Evolutionary conservation across 2,329 filamentous ascomycete genomes (phyloP).

Genomic region (Alternaria longipes): DNA sequence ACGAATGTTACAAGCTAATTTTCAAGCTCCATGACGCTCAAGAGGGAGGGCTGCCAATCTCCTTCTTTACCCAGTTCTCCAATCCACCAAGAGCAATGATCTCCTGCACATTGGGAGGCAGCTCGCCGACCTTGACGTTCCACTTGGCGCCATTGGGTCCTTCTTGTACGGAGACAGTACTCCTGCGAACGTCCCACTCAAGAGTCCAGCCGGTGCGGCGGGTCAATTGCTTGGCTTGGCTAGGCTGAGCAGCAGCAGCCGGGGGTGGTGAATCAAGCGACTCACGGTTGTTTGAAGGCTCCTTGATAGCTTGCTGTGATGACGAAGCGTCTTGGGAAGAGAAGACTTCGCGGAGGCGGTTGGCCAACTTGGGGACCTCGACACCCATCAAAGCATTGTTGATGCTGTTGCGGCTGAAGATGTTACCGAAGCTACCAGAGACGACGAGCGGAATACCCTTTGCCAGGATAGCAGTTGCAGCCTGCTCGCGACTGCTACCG

Average conservation of each 20-base stretch:
- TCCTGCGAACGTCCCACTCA: slow-evolving; percentile 79
- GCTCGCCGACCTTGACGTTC: slow-evolving; percentile 82
- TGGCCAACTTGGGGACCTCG: slow-evolving; percentile 73
- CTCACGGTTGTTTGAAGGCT: slow-evolving; percentile 62
- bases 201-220: slow-evolving; percentile 84
- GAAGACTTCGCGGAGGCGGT: slow-evolving; percentile 72
- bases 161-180: slow-evolving; percentile 75
- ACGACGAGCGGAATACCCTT: slow-evolving; percentile 83
- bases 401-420: slow-evolving; percentile 80
- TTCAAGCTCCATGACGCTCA: background rate
- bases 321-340: slow-evolving; percentile 36
- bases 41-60: slow-evolving; percentile 60
- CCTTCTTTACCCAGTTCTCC: slow-evolving; percentile 82
- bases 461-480: slow-evolving; percentile 85
- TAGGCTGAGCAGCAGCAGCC: slow-evolving; percentile 45
- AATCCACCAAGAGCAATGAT: slow-evolving; percentile 70
- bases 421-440: slow-evolving; percentile 82
- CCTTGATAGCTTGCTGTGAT: slow-evolving; percentile 55
- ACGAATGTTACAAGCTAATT: slow-evolving; percentile 8
- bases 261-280: slow-evolving; percentile 60
- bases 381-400: slow-evolving; percentile 80
- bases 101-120: slow-evolving; percentile 84
- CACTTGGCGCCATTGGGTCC: slow-evolving; percentile 72
- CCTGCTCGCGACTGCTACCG: slow-evolving; percentile 83
- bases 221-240: slow-evolving; percentile 67